These are phyloP conservation scores for Xylaria sp. DNA, from an alignment of 2,329 filamentous ascomycete species.

Conservation along the genomic window DNA sequence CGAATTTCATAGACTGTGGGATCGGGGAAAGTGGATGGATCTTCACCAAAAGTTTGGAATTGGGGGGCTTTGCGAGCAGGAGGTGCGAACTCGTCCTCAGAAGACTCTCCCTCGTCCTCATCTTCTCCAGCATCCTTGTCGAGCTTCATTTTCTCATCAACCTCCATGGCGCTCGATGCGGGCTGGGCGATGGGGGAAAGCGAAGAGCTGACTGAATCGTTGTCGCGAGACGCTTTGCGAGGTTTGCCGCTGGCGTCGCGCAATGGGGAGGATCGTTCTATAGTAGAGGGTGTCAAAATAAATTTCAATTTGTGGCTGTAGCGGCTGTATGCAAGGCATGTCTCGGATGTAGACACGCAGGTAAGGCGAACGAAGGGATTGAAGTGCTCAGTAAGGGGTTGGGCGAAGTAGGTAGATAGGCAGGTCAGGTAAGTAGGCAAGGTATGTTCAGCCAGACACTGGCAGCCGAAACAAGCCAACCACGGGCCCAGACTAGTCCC, in stretches of 20 bases:
- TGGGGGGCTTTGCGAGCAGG: slow-evolving; percentile 74
- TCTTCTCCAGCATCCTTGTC: slow-evolving; percentile 55
- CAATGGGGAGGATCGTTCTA: slow-evolving; percentile 65
- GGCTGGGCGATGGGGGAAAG: slow-evolving; percentile 64
- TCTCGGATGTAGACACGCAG: neutral
- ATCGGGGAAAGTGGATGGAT: slow-evolving; percentile 90
- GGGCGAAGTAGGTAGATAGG: neutral
- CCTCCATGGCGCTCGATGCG: slow-evolving; percentile 66
- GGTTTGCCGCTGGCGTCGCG: slow-evolving; percentile 60
- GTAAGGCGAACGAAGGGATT: neutral
- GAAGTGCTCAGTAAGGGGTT: neutral
- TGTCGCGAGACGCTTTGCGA: slow-evolving; percentile 61
- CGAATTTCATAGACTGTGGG: slow-evolving; percentile 95
- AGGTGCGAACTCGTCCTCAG: slow-evolving; percentile 68
- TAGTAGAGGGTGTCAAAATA: slow-evolving; percentile 34
- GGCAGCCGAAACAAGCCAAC: slow-evolving; percentile 15
- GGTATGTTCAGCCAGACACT: neutral
- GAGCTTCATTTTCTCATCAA: slow-evolving; percentile 62
- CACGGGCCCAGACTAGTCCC: neutral
- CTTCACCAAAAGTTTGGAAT: slow-evolving; percentile 89
- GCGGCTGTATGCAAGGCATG: neutral
- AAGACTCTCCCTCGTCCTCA: slow-evolving; percentile 56
- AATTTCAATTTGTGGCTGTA: slow-evolving; percentile 2
- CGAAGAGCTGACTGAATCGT: slow-evolving; percentile 68
- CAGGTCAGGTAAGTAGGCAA: neutral